These are phyloP conservation scores for Plectosphaerella plurivora DNA, from an alignment of 2,329 filamentous ascomycete species.

Conservation along the genomic window DNA sequence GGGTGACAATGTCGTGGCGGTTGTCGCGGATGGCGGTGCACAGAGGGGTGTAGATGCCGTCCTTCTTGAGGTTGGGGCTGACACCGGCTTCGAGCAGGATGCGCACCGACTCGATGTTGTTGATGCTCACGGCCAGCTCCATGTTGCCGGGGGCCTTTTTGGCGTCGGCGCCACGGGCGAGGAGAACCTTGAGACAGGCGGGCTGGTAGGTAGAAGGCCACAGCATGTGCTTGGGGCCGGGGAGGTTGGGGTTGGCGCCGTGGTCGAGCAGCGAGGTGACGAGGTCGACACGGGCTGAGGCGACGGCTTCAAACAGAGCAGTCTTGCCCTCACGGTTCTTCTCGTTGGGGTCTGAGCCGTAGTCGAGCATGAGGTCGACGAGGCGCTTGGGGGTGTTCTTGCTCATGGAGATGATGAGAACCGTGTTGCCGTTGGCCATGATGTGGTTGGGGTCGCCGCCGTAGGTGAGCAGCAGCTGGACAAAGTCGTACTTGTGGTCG, in stretches of 20 bases:
- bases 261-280: slow-evolving; percentile 46
- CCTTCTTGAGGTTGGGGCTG: slow-evolving; percentile 58
- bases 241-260: slow-evolving; percentile 63
- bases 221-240: slow-evolving; percentile 64
- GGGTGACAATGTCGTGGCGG: slow-evolving; percentile 54
- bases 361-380: slow-evolving; percentile 55
- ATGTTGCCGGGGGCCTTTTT: slow-evolving; percentile 59
- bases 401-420: slow-evolving; percentile 56
- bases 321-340: slow-evolving; percentile 60
- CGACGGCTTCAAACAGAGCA: slow-evolving; percentile 59
- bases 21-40: slow-evolving; percentile 67
- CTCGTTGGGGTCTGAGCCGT: slow-evolving; percentile 52
- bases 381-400: slow-evolving; percentile 50
- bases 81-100: slow-evolving; percentile 54
- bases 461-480: slow-evolving; percentile 57
- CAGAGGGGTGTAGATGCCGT: slow-evolving; percentile 63
- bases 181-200: slow-evolving; percentile 52
- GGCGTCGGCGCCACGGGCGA: slow-evolving; percentile 53
- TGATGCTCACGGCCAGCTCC: slow-evolving; percentile 59
- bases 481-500: slow-evolving; percentile 50
- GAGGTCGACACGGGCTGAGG: slow-evolving; percentile 50
- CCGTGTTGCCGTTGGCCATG: slow-evolving; percentile 53
- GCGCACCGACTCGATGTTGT: slow-evolving; percentile 57
- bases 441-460: slow-evolving; percentile 52
- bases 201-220: slow-evolving; percentile 61